These are phyloP conservation scores for Carex littledalei DNA, from an alignment of 176 grass and related monocot species.

Conservation along the genomic window DNA sequence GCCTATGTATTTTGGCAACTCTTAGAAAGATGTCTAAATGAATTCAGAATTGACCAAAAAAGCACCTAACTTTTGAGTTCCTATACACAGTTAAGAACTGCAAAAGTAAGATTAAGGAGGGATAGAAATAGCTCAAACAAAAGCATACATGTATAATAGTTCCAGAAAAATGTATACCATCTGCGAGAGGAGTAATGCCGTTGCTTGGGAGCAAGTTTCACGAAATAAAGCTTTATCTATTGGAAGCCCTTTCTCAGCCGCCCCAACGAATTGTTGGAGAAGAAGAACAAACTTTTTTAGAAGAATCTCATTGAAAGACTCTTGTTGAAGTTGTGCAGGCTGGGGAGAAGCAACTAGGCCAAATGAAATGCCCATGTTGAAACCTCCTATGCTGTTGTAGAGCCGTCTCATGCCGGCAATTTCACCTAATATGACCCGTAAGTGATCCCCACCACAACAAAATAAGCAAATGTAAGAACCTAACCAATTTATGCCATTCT, in stretches of 20 bases:
- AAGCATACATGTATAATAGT: background rate
- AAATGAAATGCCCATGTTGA: slow-evolving; percentile 57
- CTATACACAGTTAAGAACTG: background rate
- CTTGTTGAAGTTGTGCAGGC: slow-evolving; percentile 44
- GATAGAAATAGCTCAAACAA: background rate
- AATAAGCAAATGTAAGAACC: background rate
- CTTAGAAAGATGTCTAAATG: background rate
- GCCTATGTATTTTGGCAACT: background rate
- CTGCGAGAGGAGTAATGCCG: slow-evolving; percentile 85
- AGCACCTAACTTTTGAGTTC: background rate
- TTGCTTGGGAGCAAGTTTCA: slow-evolving; percentile 98
- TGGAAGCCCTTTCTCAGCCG: slow-evolving; percentile 67
- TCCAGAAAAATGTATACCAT: slow-evolving; percentile 50
- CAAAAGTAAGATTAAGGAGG: background rate
- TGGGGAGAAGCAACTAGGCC: slow-evolving; percentile 29
- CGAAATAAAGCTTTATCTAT: slow-evolving; percentile 87
- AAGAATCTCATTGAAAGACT: slow-evolving; percentile 94
- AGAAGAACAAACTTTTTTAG: slow-evolving; percentile 76
- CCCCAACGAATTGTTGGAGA: slow-evolving; percentile 91
- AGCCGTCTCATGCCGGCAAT: slow-evolving; percentile 98
- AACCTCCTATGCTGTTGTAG: slow-evolving; percentile 89
- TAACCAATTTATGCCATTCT: background rate
- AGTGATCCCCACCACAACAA: background rate
- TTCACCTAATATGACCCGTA: slow-evolving; percentile 31
- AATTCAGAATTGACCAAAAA: background rate